Percentiles rank a stretch among this genome's conserved stretches.
Evolutionary conservation across 2,329 filamentous ascomycete species (phyloP).

Genomic region (Zalaria obscura): DNA sequence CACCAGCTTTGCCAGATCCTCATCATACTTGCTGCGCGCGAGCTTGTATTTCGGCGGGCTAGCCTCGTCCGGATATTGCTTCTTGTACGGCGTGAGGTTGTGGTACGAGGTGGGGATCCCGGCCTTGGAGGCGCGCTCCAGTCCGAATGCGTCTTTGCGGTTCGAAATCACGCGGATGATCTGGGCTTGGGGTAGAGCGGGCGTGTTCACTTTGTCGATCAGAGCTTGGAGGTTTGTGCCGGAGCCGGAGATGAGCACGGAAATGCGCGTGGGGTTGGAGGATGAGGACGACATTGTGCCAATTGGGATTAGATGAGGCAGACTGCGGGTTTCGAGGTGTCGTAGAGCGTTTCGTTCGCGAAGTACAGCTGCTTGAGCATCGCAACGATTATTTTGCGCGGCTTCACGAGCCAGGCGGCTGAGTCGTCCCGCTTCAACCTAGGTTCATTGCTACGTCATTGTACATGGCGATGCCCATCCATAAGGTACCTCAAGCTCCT

Average conservation of each 20-base stretch:
- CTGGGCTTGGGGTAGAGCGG: constrained; percentile 34
- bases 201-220: constrained; percentile 41
- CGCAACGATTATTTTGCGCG: too few relatives aligned
- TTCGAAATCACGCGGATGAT: constrained; percentile 54
- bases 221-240: constrained; percentile 72
- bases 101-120: constrained; percentile 65
- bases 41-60: constrained; percentile 14
- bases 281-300: too few relatives aligned
- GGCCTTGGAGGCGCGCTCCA: constrained; percentile 44
- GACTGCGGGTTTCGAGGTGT: too few relatives aligned
- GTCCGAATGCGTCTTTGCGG: constrained; percentile 48
- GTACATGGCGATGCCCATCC: too few relatives aligned
- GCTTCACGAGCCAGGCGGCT: too few relatives aligned
- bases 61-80: constrained; percentile 42
- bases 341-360: too few relatives aligned
- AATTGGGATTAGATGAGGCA: too few relatives aligned
- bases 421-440: too few relatives aligned
- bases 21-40: constrained; percentile 58
- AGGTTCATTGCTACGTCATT: too few relatives aligned
- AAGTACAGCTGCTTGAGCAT: too few relatives aligned
- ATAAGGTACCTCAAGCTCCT: too few relatives aligned
- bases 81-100: constrained; percentile 66
- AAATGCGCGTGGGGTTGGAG: constrained; percentile 7
- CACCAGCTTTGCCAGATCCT: constrained; percentile 55
- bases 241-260: constrained; percentile 47